Percentiles rank a stretch among this genome's conserved stretches.
These are phyloP conservation scores for Eucalyptus dawsonii DNA, from an alignment of 345 rosid genomes.

Conservation along the genomic window DNA sequence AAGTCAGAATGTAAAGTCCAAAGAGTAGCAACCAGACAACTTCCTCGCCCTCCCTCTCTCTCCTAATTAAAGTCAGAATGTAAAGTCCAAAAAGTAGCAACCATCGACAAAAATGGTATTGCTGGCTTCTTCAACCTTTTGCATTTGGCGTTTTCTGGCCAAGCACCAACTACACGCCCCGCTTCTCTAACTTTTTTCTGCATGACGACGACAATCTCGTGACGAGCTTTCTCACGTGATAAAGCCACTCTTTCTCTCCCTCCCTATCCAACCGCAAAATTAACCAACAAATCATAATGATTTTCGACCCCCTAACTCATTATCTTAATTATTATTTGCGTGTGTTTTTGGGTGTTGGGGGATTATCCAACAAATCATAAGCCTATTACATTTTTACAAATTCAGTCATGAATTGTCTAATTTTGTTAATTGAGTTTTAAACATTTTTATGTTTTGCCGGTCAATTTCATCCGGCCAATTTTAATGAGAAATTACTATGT, in stretches of 20 bases:
- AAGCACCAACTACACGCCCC: background rate
- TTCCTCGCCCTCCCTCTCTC: too few species aligned
- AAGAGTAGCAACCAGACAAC: too few species aligned
- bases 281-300: background rate
- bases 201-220: background rate
- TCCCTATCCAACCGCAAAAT: background rate
- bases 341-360: too few species aligned
- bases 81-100: background rate
- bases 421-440: too few species aligned
- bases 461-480: fast-evolving
- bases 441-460: fast-evolving
- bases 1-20: background rate
- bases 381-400: too few species aligned
- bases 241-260: background rate
- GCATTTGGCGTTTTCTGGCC: background rate
- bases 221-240: background rate
- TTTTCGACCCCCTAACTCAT: background rate
- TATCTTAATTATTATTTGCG: too few species aligned
- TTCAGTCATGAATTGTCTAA: fast-evolving
- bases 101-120: background rate
- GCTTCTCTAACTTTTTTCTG: background rate
- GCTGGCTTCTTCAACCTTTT: background rate
- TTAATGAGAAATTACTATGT: too few species aligned
- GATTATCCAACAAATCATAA: too few species aligned
- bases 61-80: fast-evolving